phyloP scores from a whole-genome alignment of 2,329 filamentous ascomycete species.

The Penicillium expansum region DNA sequence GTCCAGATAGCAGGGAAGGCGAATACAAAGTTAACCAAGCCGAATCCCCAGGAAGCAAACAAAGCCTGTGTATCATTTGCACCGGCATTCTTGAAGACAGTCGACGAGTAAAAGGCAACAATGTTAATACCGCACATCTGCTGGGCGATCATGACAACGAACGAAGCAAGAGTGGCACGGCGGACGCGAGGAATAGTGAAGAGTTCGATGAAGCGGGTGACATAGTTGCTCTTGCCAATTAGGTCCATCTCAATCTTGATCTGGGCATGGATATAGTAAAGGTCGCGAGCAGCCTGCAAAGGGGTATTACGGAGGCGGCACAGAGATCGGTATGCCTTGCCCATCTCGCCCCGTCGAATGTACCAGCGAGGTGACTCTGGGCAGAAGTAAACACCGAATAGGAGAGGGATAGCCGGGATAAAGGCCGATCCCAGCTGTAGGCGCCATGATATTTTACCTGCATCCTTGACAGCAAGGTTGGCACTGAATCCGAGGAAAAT shows the following conservation, averaged over 20 bases:
- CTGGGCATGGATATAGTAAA: slow-evolving; percentile 60
- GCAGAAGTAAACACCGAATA: slow-evolving; percentile 59
- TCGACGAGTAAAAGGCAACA: slow-evolving; percentile 72
- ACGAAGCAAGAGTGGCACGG: slow-evolving; percentile 70
- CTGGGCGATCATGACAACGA: slow-evolving; percentile 75
- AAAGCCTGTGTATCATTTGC: slow-evolving; percentile 56
- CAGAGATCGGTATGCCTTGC: slow-evolving; percentile 60
- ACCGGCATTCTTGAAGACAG: slow-evolving; percentile 55
- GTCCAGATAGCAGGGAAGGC: slow-evolving; percentile 65
- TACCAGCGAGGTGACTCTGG: slow-evolving; percentile 66
- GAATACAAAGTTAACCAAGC: slow-evolving; percentile 63
- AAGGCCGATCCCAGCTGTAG: slow-evolving; percentile 64
- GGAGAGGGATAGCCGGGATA: slow-evolving; percentile 61
- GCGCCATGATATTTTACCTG: slow-evolving; percentile 60
- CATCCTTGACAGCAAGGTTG: slow-evolving; percentile 62
- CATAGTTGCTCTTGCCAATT: slow-evolving; percentile 53
- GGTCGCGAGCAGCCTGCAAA: slow-evolving; percentile 60
- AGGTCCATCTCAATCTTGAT: slow-evolving; percentile 48
- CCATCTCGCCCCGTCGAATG: slow-evolving; percentile 64
- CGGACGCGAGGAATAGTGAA: slow-evolving; percentile 51
- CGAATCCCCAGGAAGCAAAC: slow-evolving; percentile 63
- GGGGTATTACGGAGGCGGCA: slow-evolving; percentile 56
- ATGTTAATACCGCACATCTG: slow-evolving; percentile 73
- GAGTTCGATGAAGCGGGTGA: slow-evolving; percentile 57
- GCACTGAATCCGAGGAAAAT: slow-evolving; percentile 66